These are phyloP conservation scores for Hericium coralloides DNA, from an alignment of 768 basidiomycete species.

Conservation along the genomic window DNA sequence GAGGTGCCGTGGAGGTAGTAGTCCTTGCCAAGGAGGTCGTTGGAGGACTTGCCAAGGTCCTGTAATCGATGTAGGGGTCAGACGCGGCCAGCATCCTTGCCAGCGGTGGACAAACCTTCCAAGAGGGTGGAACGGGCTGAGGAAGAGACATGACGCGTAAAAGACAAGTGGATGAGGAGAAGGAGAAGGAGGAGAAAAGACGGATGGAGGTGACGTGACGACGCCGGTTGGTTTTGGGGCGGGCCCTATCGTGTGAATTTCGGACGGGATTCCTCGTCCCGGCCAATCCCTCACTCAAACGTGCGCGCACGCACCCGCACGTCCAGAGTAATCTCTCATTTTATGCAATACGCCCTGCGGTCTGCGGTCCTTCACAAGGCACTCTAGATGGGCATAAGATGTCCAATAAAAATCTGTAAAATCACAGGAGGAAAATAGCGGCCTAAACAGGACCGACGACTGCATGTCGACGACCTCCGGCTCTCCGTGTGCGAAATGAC, in stretches of 20 bases:
- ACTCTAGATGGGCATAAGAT: no score
- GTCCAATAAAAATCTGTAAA: no score
- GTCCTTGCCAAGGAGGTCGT: constrained; percentile 89
- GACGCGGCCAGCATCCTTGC: background rate
- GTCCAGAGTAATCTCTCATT: no score
- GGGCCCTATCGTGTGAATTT: background rate
- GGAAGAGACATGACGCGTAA: constrained; percentile 64
- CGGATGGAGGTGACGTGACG: background rate
- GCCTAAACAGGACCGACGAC: no score
- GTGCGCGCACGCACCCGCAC: no score
- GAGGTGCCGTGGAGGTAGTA: constrained; percentile 67
- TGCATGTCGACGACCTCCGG: no score
- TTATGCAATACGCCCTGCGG: no score
- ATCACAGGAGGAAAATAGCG: no score
- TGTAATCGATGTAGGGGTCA: constrained; percentile 20
- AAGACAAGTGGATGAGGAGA: background rate
- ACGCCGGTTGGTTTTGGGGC: background rate
- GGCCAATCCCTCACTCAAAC: no score
- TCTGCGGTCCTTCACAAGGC: no score
- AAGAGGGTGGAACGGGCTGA: constrained; percentile 94
- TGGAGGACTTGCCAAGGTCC: constrained; percentile 97
- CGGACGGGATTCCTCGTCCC: background rate
- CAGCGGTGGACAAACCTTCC: constrained; percentile 60
- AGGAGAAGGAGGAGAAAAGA: background rate
- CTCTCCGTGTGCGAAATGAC: no score